A percentile compares a stretch with the other conserved stretches of the same genome.
Evolutionary conservation across 345 rosid species (phyloP).

Genomic region (Syzygium aromaticum): DNA sequence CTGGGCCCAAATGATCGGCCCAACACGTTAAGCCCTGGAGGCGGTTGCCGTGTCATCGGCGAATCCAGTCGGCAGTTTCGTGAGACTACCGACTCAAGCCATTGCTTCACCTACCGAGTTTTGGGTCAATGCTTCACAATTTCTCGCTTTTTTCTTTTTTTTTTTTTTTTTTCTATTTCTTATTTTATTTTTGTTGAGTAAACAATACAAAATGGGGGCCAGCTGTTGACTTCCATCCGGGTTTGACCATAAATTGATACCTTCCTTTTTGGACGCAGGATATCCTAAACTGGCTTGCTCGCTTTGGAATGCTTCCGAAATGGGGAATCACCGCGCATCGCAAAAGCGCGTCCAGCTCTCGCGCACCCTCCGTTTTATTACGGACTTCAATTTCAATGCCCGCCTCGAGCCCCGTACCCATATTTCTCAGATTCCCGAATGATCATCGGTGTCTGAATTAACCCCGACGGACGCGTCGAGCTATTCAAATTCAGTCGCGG

Average conservation of each 20-base stretch:
- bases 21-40: neutral
- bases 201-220: neutral
- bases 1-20: neutral
- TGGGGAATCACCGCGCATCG: too few relatives aligned
- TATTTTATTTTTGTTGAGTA: neutral
- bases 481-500: neutral
- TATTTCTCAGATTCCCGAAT: fast-evolving
- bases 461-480: fast-evolving
- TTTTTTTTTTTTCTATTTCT: neutral
- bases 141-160: neutral
- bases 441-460: neutral
- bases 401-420: neutral
- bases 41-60: neutral
- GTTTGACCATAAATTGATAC: neutral
- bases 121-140: neutral
- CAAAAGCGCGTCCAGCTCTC: neutral
- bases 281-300: neutral
- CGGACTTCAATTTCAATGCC: neutral
- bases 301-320: neutral
- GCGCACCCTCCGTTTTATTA: neutral
- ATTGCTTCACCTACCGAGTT: neutral
- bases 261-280: neutral
- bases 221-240: neutral
- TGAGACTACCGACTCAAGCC: neutral
- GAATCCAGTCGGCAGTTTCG: neutral